These are phyloP conservation scores for Colletotrichum sp. DNA, from an alignment of 2,329 filamentous ascomycete species.

Conservation along the genomic window DNA sequence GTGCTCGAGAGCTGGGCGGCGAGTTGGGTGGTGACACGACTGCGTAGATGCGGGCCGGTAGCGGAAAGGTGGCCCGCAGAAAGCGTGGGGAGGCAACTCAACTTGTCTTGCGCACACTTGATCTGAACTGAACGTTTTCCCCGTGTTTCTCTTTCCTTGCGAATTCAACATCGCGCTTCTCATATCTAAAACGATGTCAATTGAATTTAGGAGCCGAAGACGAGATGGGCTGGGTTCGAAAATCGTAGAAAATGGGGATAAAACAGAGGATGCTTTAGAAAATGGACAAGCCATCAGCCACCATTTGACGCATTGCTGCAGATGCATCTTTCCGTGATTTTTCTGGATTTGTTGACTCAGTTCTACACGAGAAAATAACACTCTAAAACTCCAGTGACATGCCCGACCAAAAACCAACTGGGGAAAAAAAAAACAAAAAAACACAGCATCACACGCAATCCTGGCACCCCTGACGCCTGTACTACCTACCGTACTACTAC, in stretches of 20 bases:
- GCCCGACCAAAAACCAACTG: background rate
- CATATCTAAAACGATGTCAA: background rate
- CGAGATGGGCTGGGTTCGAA: background rate
- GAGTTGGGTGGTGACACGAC: constrained; percentile 67
- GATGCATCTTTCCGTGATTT: background rate
- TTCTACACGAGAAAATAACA: background rate
- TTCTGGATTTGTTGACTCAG: background rate
- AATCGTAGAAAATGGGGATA: background rate
- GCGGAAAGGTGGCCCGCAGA: background rate
- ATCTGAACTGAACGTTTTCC: background rate
- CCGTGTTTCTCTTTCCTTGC: constrained; percentile 7
- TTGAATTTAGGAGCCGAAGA: background rate
- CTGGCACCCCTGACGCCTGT: background rate
- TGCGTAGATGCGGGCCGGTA: background rate
- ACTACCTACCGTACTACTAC: constrained; percentile 13
- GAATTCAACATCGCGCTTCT: constrained; percentile 19
- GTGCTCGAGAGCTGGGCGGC: constrained; percentile 54
- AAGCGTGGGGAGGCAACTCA: constrained; percentile 5
- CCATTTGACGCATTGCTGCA: background rate
- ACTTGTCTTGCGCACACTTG: background rate
- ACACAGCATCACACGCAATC: background rate
- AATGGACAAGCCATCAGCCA: background rate
- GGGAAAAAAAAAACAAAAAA: background rate
- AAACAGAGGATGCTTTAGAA: background rate
- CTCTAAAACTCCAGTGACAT: constrained; percentile 8